A percentile compares a stretch with the other conserved stretches of the same genome.
phyloP scores from a whole-genome alignment of 306 rosid species.

The Quercus agrifolia region DNA sequence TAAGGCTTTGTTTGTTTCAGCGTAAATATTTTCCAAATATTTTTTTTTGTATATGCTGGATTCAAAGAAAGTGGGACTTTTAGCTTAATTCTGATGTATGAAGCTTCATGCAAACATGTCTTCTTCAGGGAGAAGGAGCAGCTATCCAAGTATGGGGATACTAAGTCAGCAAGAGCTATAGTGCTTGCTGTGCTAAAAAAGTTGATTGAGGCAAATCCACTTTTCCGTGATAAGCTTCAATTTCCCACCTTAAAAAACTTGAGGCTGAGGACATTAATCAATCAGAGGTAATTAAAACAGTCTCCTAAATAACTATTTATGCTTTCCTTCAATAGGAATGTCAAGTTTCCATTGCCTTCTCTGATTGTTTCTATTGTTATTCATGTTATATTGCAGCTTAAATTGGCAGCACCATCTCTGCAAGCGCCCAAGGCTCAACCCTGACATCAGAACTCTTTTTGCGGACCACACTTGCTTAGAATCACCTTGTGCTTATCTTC shows the following conservation, averaged over 20 bases:
- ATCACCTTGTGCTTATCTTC: constrained; percentile 93
- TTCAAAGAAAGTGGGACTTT: not conserved
- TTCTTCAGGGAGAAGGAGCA: constrained; percentile 89
- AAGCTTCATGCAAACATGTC: not conserved
- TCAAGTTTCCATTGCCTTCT: not conserved
- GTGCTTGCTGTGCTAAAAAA: constrained; percentile 95
- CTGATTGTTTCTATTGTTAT: not conserved
- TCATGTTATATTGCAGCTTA: constrained; percentile 58
- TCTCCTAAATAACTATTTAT: not conserved
- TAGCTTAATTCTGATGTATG: not conserved
- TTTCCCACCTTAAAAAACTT: constrained; percentile 93
- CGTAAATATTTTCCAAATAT: not conserved
- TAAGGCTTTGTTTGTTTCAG: too few species aligned
- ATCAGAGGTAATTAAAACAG: constrained; percentile 64
- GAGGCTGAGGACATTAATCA: constrained; percentile 88
- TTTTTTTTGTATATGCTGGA: not conserved
- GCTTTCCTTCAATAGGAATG: not conserved
- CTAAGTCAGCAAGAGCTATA: constrained; percentile 94
- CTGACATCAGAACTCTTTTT: constrained; percentile 95
- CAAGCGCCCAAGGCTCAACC: constrained; percentile 91
- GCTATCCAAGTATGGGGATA: constrained; percentile 95
- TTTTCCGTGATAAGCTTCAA: constrained; percentile 97
- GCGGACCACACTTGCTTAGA: constrained; percentile 94
- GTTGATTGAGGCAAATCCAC: constrained; percentile 93
- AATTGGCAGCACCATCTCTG: constrained; percentile 99